These are phyloP conservation scores for Globisporangium carolinianum DNA, from an alignment of 352 stramenopile genomes.

Conservation along the genomic window DNA sequence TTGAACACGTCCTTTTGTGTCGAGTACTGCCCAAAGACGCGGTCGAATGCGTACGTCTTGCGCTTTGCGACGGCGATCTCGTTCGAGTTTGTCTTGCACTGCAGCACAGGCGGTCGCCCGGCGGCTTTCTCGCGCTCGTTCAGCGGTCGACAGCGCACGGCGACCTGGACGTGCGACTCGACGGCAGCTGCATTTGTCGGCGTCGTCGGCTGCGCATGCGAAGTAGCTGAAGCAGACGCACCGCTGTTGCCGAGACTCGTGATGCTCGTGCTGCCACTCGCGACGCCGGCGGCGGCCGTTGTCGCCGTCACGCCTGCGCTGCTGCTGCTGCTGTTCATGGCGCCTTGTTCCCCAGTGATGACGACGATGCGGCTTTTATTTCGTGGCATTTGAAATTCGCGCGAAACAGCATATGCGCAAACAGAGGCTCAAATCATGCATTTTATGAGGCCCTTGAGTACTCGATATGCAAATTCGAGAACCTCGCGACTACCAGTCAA, in stretches of 20 bases:
- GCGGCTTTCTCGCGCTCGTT: conserved; percentile 84
- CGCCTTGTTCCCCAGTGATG: not conserved
- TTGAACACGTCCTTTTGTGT: conserved; percentile 97
- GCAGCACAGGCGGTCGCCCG: conserved; percentile 70
- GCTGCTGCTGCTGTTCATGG: conserved; percentile 6
- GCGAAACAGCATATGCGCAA: not conserved
- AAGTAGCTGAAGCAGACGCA: too few relatives aligned
- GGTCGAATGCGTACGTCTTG: conserved; percentile 90
- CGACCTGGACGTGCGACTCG: conserved; percentile 76
- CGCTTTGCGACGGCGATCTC: conserved; percentile 83
- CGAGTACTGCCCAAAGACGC: conserved; percentile 93
- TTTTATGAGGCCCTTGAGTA: too few relatives aligned
- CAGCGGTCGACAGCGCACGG: conserved; percentile 85
- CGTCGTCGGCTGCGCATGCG: not conserved
- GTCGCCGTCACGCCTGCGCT: not conserved
- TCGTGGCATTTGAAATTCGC: not conserved
- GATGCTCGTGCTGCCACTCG: conserved; percentile 4
- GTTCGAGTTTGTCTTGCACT: conserved; percentile 81
- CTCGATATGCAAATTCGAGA: too few relatives aligned
- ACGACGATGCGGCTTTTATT: not conserved
- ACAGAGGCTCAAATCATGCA: too few relatives aligned
- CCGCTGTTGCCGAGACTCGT: not conserved
- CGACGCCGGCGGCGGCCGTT: conserved; percentile 1
- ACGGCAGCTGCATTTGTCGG: not conserved
- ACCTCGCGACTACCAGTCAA: too few relatives aligned